phyloP scores from a whole-genome alignment of 2,329 filamentous ascomycete genomes.

The Penicillium sp. region DNA sequence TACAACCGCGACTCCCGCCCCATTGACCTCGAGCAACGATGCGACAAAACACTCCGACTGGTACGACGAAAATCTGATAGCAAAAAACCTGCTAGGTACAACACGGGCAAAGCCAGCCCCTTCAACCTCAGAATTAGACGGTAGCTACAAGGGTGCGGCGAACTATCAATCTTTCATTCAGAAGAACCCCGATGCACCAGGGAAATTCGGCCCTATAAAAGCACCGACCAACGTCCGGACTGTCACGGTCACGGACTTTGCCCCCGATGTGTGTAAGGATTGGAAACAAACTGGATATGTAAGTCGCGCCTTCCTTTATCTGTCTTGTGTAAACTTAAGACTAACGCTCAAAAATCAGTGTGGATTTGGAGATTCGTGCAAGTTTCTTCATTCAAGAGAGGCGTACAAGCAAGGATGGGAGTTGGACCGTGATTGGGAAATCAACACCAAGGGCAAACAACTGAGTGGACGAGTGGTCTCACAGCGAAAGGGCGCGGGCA shows the following conservation, averaged over 20 bases:
- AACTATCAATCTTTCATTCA: slow-evolving; percentile 73
- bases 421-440: slow-evolving; percentile 91
- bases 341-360: slow-evolving; percentile 38
- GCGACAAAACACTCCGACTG: slow-evolving; percentile 87
- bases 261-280: slow-evolving; percentile 93
- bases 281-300: slow-evolving; percentile 72
- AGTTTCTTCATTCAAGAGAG: slow-evolving; percentile 61
- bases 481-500: slow-evolving; percentile 45
- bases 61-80: slow-evolving; percentile 69
- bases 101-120: slow-evolving; percentile 21
- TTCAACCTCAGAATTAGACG: slow-evolving; percentile 49
- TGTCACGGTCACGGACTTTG: slow-evolving; percentile 85
- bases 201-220: slow-evolving; percentile 79
- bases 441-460: slow-evolving; percentile 61
- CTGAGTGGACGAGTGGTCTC: slow-evolving; percentile 50
- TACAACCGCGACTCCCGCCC: slow-evolving; percentile 62
- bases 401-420: slow-evolving; percentile 89
- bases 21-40: slow-evolving; percentile 69
- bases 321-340: slow-evolving; percentile 51
- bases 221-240: slow-evolving; percentile 83
- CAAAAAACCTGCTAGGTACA: slow-evolving; percentile 47
- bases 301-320: slow-evolving; percentile 28
- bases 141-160: slow-evolving; percentile 73
- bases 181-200: slow-evolving; percentile 73
- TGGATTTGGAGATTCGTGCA: slow-evolving; percentile 76